These are phyloP conservation scores for Phytophthora niederhauseri DNA, from an alignment of 352 stramenopile species.

Conservation along the genomic window DNA sequence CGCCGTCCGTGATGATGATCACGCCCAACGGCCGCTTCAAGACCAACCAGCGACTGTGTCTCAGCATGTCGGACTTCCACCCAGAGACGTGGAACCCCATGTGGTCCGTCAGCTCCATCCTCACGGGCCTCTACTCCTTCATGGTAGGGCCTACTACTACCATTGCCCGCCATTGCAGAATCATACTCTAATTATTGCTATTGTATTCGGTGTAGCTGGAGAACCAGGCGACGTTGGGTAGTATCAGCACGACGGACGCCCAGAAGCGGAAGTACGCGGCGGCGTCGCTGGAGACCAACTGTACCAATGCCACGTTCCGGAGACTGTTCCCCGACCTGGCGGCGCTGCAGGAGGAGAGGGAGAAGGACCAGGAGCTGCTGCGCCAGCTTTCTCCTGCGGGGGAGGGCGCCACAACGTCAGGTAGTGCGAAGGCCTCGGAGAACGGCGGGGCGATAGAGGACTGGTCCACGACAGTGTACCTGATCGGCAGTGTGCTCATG, in stretches of 20 bases:
- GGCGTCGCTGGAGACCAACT: conserved; percentile 85
- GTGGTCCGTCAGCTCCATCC: conserved; percentile 96
- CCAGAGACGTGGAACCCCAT: conserved; percentile 97
- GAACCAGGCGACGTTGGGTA: conserved; percentile 87
- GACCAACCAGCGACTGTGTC: conserved; percentile 93
- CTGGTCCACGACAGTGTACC: conserved; percentile 47
- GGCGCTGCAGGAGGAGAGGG: conserved; percentile 64
- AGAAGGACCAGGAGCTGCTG: conserved; percentile 51
- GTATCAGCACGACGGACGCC: conserved; percentile 84
- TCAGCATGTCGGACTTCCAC: conserved; percentile 97
- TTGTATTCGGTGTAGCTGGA: conserved; percentile 47
- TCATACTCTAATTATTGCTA: background rate
- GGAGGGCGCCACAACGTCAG: conserved; percentile 16
- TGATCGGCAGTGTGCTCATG: conserved; percentile 46
- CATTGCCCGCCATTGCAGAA: background rate
- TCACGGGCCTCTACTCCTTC: conserved; percentile 96
- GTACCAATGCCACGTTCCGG: conserved; percentile 76
- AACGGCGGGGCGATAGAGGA: conserved; percentile 40
- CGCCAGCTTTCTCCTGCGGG: conserved; percentile 32
- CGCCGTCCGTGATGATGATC: conserved; percentile 95
- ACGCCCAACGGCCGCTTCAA: conserved; percentile 96
- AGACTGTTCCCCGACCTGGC: conserved; percentile 92
- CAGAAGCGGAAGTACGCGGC: conserved; percentile 87
- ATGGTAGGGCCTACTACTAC: conserved; percentile 59
- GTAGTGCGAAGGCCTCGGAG: conserved; percentile 26